Evolutionary conservation across 2,329 filamentous ascomycete genomes (phyloP).

Genomic region (Penicillium hordei): DNA sequence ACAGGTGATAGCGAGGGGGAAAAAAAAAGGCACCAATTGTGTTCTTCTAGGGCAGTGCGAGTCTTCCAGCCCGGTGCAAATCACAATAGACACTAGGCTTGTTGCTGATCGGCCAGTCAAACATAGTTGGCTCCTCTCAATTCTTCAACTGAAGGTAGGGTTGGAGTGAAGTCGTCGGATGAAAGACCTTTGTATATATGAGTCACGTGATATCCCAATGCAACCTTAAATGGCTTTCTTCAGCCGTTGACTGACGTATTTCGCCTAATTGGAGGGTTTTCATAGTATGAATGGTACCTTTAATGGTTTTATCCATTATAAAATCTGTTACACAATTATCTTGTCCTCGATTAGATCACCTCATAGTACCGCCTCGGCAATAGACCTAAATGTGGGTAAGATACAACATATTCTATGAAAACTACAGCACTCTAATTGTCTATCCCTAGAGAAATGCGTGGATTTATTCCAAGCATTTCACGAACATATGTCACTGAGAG

Average conservation of each 20-base stretch:
- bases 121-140: not conserved
- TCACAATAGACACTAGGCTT: not conserved
- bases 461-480: not conserved
- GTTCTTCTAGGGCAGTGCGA: not conserved
- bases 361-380: not conserved
- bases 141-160: not conserved
- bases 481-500: not conserved
- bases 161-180: constrained; percentile 5
- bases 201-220: constrained; percentile 3
- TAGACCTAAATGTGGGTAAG: not conserved
- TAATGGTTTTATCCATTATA: not conserved
- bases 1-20: not conserved
- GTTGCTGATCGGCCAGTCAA: not conserved
- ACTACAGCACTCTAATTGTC: not conserved
- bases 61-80: not conserved
- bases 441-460: not conserved
- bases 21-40: not conserved
- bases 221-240: constrained; percentile 4
- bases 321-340: not conserved
- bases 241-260: not conserved
- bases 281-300: no score
- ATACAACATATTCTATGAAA: not conserved
- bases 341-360: not conserved
- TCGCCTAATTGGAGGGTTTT: no score
- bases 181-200: constrained; percentile 8